A percentile compares a stretch with the other conserved stretches of the same genome.
Evolutionary conservation across 192 early-diverging fungal species (phyloP).

Genomic region (Dispira simplex): DNA sequence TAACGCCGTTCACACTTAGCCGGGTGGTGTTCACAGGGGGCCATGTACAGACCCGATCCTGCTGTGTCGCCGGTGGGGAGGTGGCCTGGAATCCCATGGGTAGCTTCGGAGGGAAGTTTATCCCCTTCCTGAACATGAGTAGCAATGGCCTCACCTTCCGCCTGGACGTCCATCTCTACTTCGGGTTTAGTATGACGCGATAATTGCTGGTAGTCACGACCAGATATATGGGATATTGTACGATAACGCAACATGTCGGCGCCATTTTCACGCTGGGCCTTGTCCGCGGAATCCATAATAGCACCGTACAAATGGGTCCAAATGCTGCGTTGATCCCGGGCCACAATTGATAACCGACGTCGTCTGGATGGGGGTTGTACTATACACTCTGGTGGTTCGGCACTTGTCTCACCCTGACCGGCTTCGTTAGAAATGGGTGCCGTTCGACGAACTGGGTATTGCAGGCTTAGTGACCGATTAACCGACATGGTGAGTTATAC

Average conservation of each 20-base stretch:
- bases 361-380: background rate
- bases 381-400: background rate
- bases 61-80: background rate
- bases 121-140: background rate
- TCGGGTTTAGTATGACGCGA: background rate
- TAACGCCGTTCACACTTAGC: slow-evolving; percentile 6
- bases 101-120: background rate
- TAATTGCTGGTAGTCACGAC: background rate
- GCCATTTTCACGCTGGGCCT: slow-evolving; percentile 6
- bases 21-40: slow-evolving; percentile 12
- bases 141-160: background rate
- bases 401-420: background rate
- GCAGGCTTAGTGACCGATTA: too few relatives aligned
- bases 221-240: slow-evolving; percentile 9
- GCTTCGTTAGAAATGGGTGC: too few relatives aligned
- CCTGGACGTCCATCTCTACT: background rate
- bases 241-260: background rate
- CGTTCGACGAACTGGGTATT: too few relatives aligned
- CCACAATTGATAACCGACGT: slow-evolving; percentile 5
- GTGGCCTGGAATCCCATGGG: background rate
- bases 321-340: slow-evolving; percentile 1
- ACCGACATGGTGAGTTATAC: too few relatives aligned
- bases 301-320: slow-evolving; percentile 10
- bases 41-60: background rate
- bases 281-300: slow-evolving; percentile 8